These are phyloP conservation scores for Dictyostelium firmibasis DNA, from an alignment of 78 protist genomes.

Conservation along the genomic window DNA sequence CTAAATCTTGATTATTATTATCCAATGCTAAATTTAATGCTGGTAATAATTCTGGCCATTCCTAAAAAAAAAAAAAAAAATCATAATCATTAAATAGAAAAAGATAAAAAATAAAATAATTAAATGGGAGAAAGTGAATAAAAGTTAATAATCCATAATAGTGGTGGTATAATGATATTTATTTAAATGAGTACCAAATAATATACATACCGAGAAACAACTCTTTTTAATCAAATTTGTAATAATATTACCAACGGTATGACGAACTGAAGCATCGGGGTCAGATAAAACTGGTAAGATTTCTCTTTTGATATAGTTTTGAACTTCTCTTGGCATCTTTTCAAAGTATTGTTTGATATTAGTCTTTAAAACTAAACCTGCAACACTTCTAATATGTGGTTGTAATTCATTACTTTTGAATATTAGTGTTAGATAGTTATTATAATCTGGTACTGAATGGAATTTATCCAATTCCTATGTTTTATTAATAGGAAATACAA, in stretches of 20 bases:
- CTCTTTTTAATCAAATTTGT: slow-evolving; percentile 39
- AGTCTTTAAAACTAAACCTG: slow-evolving; percentile 54
- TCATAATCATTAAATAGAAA: no score
- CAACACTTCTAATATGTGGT: slow-evolving; percentile 14
- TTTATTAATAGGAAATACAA: neutral
- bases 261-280: slow-evolving; percentile 22
- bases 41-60: slow-evolving; percentile 62
- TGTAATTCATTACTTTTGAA: slow-evolving; percentile 9
- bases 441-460: slow-evolving; percentile 55
- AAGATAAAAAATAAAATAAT: neutral
- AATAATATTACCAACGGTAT: slow-evolving; percentile 56
- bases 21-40: slow-evolving; percentile 26
- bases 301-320: slow-evolving; percentile 40
- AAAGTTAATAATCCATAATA: no score
- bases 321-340: slow-evolving; percentile 69
- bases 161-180: no score
- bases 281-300: slow-evolving; percentile 40
- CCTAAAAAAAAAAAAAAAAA: neutral
- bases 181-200: no score
- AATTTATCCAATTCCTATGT: slow-evolving; percentile 48
- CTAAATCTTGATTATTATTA: slow-evolving; percentile 28
- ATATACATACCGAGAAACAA: slow-evolving; percentile 28
- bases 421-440: slow-evolving; percentile 43
- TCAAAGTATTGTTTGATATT: slow-evolving; percentile 35
- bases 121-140: neutral